These are phyloP conservation scores for Tricladium varicosporioides DNA, from an alignment of 2,329 filamentous ascomycete genomes.

Conservation along the genomic window DNA sequence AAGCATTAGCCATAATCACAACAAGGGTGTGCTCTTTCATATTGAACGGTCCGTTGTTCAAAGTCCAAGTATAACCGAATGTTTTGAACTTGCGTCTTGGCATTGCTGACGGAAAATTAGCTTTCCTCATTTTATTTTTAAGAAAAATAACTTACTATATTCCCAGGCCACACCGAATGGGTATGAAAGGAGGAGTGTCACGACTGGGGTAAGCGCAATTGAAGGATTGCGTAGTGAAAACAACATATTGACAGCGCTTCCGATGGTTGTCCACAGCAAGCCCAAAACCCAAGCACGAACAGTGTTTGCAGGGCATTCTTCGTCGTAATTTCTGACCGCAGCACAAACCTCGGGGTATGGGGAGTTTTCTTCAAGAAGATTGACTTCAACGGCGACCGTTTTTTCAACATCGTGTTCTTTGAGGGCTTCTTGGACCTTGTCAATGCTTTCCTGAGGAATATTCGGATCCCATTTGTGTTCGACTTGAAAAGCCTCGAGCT, in stretches of 20 bases:
- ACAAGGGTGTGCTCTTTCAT: conserved; percentile 68
- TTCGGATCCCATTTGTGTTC: conserved; percentile 19
- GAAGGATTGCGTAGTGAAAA: conserved; percentile 19
- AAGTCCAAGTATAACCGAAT: conserved; percentile 51
- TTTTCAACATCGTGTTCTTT: conserved; percentile 15
- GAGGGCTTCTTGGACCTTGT: conserved; percentile 7
- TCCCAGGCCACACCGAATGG: conserved; percentile 12
- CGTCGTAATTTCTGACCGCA: conserved; percentile 62
- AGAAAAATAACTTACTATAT: neutral
- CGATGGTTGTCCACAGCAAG: conserved; percentile 31
- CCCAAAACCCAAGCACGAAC: conserved; percentile 64
- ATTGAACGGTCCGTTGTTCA: conserved; percentile 67
- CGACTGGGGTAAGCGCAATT: conserved; percentile 16
- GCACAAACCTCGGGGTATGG: conserved; percentile 37
- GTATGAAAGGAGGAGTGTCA: conserved; percentile 9
- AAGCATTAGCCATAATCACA: conserved; percentile 49
- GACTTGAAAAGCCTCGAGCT: conserved; percentile 7
- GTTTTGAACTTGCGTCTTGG: conserved; percentile 34
- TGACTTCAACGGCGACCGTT: conserved; percentile 3
- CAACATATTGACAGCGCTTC: conserved; percentile 13
- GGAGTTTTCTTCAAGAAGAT: conserved; percentile 18
- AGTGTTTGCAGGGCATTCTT: conserved; percentile 63
- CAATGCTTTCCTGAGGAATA: conserved; percentile 4
- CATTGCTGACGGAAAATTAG: neutral
- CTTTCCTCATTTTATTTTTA: neutral